Conservation (phyloP, 1,284 basidiomycete species). For the Cryptococcus sp. region DNA sequence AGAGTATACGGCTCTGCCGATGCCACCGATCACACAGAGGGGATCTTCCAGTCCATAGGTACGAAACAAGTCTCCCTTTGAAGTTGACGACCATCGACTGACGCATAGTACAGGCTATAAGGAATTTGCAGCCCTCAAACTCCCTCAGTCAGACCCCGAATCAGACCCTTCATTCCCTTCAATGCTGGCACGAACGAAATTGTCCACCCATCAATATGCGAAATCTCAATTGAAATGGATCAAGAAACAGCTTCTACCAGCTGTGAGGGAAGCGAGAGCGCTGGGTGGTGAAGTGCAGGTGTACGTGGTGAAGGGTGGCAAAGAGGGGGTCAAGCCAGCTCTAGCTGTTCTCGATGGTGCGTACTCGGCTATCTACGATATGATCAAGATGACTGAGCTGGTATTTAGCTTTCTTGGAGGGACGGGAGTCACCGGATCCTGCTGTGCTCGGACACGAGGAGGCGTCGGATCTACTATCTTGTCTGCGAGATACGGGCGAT, state of each 20-base stretch:
- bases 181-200: slow-evolving; percentile 79
- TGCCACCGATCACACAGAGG: slow-evolving; percentile 55
- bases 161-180: slow-evolving; percentile 54
- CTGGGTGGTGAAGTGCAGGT: slow-evolving; percentile 48
- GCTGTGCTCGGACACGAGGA: slow-evolving; percentile 59
- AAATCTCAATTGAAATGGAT: slow-evolving; percentile 92
- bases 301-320: slow-evolving; percentile 58
- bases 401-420: slow-evolving; percentile 64
- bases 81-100: too few relatives aligned
- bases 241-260: slow-evolving; percentile 82
- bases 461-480: slow-evolving; percentile 60
- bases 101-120: slow-evolving; percentile 68
- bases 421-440: slow-evolving; percentile 63
- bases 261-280: slow-evolving; percentile 61
- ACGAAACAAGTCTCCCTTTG: background rate
- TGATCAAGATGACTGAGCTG: too few relatives aligned
- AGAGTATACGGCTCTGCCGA: slow-evolving; percentile 41
- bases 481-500: slow-evolving; percentile 57
- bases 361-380: slow-evolving; percentile 10
- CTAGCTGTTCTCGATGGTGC: slow-evolving; percentile 60
- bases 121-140: slow-evolving; percentile 68
- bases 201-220: slow-evolving; percentile 87
- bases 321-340: slow-evolving; percentile 63
- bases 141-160: slow-evolving; percentile 24
- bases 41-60: slow-evolving; percentile 96